phyloP scores from a whole-genome alignment of 371 early-diverging fungal species.

The Apophysomyces variabilis region DNA sequence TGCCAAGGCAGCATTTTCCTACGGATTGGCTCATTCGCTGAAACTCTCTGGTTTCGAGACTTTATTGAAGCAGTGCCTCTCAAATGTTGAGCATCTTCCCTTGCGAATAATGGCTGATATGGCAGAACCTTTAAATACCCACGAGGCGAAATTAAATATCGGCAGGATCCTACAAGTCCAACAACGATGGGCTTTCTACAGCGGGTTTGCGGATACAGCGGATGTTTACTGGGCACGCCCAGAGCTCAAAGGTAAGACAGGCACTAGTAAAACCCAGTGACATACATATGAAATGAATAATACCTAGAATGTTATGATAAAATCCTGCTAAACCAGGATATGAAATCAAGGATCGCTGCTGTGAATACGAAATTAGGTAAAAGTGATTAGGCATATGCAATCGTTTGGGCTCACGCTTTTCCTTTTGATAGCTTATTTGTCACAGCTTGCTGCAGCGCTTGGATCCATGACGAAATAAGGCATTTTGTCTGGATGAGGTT shows the following conservation, averaged over 20 bases:
- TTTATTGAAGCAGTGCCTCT: slow-evolving; percentile 4
- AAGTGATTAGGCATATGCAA: neutral
- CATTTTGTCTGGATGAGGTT: too few species aligned
- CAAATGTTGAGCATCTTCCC: slow-evolving; percentile 10
- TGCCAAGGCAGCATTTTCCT: slow-evolving; percentile 37
- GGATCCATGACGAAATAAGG: too few species aligned
- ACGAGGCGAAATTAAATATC: slow-evolving; percentile 10
- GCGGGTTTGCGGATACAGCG: slow-evolving; percentile 31
- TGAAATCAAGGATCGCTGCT: neutral
- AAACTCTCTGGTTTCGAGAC: slow-evolving; percentile 29
- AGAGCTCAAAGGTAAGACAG: slow-evolving; percentile 32
- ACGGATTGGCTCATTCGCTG: slow-evolving; percentile 36
- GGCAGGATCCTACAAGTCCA: slow-evolving; percentile 16
- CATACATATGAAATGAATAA: neutral
- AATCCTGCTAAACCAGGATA: neutral
- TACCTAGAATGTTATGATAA: slow-evolving; percentile 16
- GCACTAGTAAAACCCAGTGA: too few species aligned
- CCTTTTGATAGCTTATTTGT: neutral
- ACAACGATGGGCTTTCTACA: slow-evolving; percentile 20
- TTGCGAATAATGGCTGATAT: slow-evolving; percentile 10
- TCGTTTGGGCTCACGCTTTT: neutral
- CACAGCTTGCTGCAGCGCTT: neutral
- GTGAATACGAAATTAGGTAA: slow-evolving; percentile 1
- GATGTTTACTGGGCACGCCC: slow-evolving; percentile 35
- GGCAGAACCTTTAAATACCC: neutral